Evolutionary conservation across 495 filamentous ascomycete genomes (phyloP), one percentile per base, ranked within the genome.

Genomic region (Neurospora hispaniola): DNA sequence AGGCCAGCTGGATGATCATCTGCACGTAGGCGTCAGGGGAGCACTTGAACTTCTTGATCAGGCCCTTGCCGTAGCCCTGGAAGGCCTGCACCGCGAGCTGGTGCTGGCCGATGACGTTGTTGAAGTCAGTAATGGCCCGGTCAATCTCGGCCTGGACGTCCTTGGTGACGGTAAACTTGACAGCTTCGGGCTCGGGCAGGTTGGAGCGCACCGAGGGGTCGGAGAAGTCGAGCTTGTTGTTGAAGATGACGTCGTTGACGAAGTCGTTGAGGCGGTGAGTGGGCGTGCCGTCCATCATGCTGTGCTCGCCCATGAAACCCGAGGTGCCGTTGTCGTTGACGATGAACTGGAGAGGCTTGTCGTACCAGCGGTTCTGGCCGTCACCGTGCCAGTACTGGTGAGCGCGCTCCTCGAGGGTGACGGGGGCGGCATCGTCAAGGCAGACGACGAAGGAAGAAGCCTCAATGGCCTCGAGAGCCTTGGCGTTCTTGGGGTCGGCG

Each of bases 31-130:
- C 96, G 77, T 99, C 96, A 42, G 96, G 96, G 71, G 92, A 96
- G 90, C 92, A 97, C 84, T 93, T 94, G 90, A 99, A 98, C 82
- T 97, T 96, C 91, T 99, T 99, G 87, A 99, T 98, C 69, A 99
- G 85, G 59, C 93, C 94, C 86, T 98, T 99, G 80, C 96, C 96
- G 82, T 99, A 99, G 78, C 92, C 96, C 80, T 97, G 94, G 87
- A 94, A 99, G 40, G 92, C 90, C 80, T 98, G 94, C 18, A 99
- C 95, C 20, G 91, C 88, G 59, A 99, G 89, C 82, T 99, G 93
- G 83, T 99, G 96, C 75, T 91, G 84, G 46, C 86, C 89, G 74
- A 98, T 97, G 73, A 94, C 88, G 73, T 88, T 84, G 73, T 85
- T 85, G 83, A 97, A 96, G 84, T 96, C 90, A 71, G 86, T 86